Evolutionary conservation across 1,139 yeast genomes (phyloP).

Genomic region (Debaryomyces subglobosus): DNA sequence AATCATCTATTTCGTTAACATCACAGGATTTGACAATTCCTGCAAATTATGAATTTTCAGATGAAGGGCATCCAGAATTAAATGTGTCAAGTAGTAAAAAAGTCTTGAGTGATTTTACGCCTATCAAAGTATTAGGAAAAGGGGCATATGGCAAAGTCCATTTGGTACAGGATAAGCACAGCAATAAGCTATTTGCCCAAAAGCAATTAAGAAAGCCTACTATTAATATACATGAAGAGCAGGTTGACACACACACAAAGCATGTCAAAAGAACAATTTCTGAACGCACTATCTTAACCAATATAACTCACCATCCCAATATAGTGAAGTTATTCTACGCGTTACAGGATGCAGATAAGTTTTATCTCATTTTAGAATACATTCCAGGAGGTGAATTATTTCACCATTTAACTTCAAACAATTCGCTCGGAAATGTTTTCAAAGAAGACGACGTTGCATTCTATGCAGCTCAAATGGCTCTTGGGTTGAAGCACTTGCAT

Average conservation of each 20-base stretch:
- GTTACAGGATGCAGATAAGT: conserved; percentile 35
- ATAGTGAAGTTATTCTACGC: conserved; percentile 40
- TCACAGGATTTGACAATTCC: conserved; percentile 26
- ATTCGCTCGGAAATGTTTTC: conserved; percentile 29
- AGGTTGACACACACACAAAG: conserved; percentile 14
- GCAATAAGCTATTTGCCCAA: conserved; percentile 42
- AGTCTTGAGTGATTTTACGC: conserved; percentile 32
- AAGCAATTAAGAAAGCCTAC: conserved; percentile 44
- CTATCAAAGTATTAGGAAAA: conserved; percentile 43
- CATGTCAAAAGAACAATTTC: conserved; percentile 60
- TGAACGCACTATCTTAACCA: conserved; percentile 70
- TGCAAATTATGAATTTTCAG: conserved; percentile 18
- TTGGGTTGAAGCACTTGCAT: conserved; percentile 34
- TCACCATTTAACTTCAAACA: conserved; percentile 33
- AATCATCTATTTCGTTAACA: conserved; percentile 19
- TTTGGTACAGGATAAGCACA: conserved; percentile 37
- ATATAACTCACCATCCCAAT: conserved; percentile 47
- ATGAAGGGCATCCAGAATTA: conserved; percentile 12
- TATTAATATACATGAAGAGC: conserved; percentile 20
- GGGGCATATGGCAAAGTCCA: conserved; percentile 49
- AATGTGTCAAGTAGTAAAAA: conserved; percentile 10
- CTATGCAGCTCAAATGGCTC: conserved; percentile 39
- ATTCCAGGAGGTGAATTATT: conserved; percentile 42
- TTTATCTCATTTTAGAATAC: conserved; percentile 37
- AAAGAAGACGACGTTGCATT: conserved; percentile 38